These are phyloP conservation scores for Davidsoniella virescens DNA, from an alignment of 2,329 filamentous ascomycete species.

Conservation along the genomic window DNA sequence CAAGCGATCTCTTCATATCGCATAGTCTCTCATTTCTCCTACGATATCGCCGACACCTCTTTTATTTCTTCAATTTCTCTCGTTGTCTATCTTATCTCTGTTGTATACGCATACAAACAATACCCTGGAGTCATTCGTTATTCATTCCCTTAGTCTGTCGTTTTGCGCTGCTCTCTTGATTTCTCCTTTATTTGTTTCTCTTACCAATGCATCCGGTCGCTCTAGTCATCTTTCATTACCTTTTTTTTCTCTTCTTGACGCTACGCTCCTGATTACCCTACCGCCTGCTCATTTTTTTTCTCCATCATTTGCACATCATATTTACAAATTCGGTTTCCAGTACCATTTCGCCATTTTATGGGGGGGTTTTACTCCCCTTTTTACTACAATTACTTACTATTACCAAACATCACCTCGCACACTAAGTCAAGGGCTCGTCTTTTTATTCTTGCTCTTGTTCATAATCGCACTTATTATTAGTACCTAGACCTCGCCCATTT, in stretches of 20 bases:
- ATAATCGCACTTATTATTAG: neutral
- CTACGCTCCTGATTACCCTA: neutral
- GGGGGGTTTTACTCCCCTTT: no score
- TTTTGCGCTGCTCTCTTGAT: neutral
- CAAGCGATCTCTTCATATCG: neutral
- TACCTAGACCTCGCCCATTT: neutral
- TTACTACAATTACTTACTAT: neutral
- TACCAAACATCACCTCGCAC: no score
- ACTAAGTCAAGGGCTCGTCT: no score
- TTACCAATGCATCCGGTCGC: neutral
- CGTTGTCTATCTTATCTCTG: neutral
- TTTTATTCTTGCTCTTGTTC: neutral
- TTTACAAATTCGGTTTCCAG: no score
- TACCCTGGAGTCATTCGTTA: constrained; percentile 9
- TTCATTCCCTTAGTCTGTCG: neutral
- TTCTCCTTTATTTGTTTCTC: neutral
- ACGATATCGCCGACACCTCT: neutral
- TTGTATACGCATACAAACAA: constrained; percentile 12
- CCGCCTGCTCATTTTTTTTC: no score
- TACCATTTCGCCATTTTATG: no score
- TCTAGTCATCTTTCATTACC: neutral
- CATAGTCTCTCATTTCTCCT: neutral
- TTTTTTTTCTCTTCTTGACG: neutral
- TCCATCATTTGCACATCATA: no score
- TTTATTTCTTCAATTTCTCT: constrained; percentile 1